Conservation (phyloP, 129 eudicot species). For the Kitagawia praeruptora region DNA sequence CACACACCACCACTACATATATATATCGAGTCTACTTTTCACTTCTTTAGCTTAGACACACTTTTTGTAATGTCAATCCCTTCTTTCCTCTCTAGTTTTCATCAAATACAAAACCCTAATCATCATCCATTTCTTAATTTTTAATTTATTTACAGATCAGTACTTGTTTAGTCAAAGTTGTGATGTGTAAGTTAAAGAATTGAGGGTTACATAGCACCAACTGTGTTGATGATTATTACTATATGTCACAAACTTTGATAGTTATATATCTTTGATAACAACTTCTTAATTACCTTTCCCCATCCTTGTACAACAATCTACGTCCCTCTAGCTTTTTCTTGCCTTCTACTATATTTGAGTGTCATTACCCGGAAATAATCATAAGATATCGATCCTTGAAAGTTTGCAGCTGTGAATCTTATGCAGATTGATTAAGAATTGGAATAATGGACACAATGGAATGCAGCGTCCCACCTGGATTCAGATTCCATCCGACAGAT, state of each 20-base stretch:
- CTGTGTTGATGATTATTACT: conserved; percentile 55
- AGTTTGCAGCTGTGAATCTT: conserved; percentile 26
- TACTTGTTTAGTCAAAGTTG: too few relatives aligned
- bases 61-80: too few relatives aligned
- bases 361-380: too few relatives aligned
- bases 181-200: conserved; percentile 1
- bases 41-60: too few relatives aligned
- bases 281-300: conserved; percentile 13
- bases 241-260: conserved; percentile 18
- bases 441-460: conserved; percentile 44
- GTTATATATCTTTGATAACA: too few relatives aligned
- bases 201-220: conserved; percentile 47
- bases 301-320: too few relatives aligned
- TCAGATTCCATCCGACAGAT: conserved; percentile 80
- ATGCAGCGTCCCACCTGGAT: conserved; percentile 81
- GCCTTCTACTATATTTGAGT: too few relatives aligned
- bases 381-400: too few relatives aligned
- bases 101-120: background rate
- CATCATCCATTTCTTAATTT: conserved; percentile 14
- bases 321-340: too few relatives aligned
- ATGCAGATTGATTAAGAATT: background rate
- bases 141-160: background rate
- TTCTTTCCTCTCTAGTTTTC: too few relatives aligned
- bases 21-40: too few relatives aligned
- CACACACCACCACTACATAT: background rate